phyloP scores from a whole-genome alignment of 164 flowering plant species.

The Amborella trichopoda region DNA sequence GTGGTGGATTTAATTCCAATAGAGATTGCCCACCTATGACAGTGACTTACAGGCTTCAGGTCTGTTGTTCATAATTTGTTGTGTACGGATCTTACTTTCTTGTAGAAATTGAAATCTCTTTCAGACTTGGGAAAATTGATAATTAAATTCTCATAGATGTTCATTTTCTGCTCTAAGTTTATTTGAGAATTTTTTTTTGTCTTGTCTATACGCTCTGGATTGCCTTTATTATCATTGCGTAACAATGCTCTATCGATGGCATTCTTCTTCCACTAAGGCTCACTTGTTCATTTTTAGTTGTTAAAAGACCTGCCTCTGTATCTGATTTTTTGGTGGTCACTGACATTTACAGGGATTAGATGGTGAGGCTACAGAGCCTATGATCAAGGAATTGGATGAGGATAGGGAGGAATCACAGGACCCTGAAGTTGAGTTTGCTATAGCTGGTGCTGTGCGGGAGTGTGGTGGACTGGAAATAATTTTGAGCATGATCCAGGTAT shows the following conservation, averaged over 20 bases:
- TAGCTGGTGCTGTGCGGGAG: conserved; percentile 93
- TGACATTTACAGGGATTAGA: conserved; percentile 67
- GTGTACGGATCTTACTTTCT: too few species aligned
- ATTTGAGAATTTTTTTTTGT: too few species aligned
- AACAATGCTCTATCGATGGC: background rate
- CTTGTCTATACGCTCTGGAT: too few species aligned
- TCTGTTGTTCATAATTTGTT: too few species aligned
- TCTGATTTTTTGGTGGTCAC: background rate
- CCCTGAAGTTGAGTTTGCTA: conserved; percentile 98
- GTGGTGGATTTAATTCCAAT: conserved; percentile 33
- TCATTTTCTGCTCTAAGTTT: too few species aligned
- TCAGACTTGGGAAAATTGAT: too few species aligned
- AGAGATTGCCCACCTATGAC: conserved; percentile 91
- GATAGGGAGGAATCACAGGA: conserved; percentile 97
- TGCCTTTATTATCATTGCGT: too few species aligned
- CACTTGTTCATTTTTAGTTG: background rate
- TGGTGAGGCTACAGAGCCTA: conserved; percentile 99
- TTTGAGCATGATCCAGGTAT: conserved; percentile 88
- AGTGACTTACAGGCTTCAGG: conserved; percentile 98
- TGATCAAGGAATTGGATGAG: conserved; percentile 97
- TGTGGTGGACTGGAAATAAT: conserved; percentile 87
- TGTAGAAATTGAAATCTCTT: too few species aligned
- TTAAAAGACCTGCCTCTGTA: background rate
- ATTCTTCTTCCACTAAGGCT: background rate
- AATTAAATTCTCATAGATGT: too few species aligned